A percentile compares a stretch with the other conserved stretches of the same genome.
These are phyloP conservation scores for Thielaviopsis populi DNA, from an alignment of 2,329 filamentous ascomycete genomes.

Conservation along the genomic window DNA sequence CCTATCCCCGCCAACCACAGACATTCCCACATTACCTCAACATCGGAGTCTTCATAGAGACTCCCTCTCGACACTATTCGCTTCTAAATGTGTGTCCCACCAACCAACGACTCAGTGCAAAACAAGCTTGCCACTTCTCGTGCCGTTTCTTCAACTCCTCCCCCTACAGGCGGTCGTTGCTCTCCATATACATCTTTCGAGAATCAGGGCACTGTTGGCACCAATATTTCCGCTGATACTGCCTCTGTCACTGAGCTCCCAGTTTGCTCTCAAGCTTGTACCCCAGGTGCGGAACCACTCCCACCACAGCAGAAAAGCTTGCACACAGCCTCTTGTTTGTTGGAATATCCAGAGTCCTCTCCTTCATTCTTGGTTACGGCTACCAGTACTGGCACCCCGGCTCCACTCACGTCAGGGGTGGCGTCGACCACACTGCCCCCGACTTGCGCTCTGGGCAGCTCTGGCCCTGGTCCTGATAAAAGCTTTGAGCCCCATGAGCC, in stretches of 20 bases:
- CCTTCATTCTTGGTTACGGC: neutral
- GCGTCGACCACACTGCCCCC: neutral
- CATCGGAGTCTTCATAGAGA: neutral
- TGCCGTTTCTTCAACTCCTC: neutral
- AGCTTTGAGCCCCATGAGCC: neutral
- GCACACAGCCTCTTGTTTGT: neutral
- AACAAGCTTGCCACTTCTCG: neutral
- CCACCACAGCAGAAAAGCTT: neutral
- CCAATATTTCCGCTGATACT: neutral
- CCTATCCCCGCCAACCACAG: neutral
- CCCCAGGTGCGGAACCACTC: neutral
- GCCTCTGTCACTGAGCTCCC: neutral
- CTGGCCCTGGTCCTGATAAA: neutral
- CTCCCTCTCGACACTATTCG: neutral
- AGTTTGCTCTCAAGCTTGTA: neutral
- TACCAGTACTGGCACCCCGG: neutral
- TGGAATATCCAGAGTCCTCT: neutral
- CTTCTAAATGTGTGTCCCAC: conserved; percentile 13
- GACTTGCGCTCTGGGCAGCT: neutral
- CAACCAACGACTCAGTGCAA: conserved; percentile 6
- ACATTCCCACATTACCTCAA: neutral
- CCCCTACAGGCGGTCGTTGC: neutral
- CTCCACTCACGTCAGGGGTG: neutral
- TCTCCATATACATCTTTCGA: neutral
- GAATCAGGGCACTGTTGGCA: neutral